phyloP scores from a whole-genome alignment of 2,329 filamentous ascomycete species.

The Domatiomyces catenatus region DNA sequence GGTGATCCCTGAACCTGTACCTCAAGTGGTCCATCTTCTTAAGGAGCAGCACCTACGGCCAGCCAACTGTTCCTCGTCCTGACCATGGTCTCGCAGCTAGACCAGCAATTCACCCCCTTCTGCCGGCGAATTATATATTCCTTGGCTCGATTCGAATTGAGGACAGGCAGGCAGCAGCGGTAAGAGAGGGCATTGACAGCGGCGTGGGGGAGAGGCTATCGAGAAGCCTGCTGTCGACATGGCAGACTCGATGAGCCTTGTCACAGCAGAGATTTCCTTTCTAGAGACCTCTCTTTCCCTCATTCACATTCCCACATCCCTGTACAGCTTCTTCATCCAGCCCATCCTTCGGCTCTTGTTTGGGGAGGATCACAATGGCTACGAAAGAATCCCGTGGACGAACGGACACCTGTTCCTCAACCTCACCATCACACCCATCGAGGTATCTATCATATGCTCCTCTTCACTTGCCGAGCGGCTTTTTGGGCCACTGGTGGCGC shows the following conservation, averaged over 20 bases:
- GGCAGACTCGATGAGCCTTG: slow-evolving; percentile 16
- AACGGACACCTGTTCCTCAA: slow-evolving; percentile 70
- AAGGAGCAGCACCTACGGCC: too few species aligned
- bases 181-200: not conserved
- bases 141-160: not conserved
- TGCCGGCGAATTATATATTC: not conserved
- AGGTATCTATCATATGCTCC: slow-evolving; percentile 85
- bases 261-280: slow-evolving; percentile 18
- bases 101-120: not conserved
- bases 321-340: slow-evolving; percentile 66
- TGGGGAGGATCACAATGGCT: slow-evolving; percentile 37
- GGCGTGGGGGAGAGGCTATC: not conserved
- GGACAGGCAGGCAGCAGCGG: not conserved
- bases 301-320: slow-evolving; percentile 72
- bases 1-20: too few species aligned
- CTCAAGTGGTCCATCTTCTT: not conserved
- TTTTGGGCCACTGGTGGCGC: slow-evolving; percentile 55
- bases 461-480: slow-evolving; percentile 56
- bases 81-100: not conserved
- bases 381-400: slow-evolving; percentile 26
- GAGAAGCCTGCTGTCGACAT: slow-evolving; percentile 3
- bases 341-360: slow-evolving; percentile 75
- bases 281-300: slow-evolving; percentile 65
- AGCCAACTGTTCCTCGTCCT: not conserved
- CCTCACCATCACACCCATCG: slow-evolving; percentile 78